Percentiles rank a stretch among this genome's conserved stretches.
Conservation (phyloP, 2,329 filamentous ascomycete genomes). For the Cordyceps javanica region DNA sequence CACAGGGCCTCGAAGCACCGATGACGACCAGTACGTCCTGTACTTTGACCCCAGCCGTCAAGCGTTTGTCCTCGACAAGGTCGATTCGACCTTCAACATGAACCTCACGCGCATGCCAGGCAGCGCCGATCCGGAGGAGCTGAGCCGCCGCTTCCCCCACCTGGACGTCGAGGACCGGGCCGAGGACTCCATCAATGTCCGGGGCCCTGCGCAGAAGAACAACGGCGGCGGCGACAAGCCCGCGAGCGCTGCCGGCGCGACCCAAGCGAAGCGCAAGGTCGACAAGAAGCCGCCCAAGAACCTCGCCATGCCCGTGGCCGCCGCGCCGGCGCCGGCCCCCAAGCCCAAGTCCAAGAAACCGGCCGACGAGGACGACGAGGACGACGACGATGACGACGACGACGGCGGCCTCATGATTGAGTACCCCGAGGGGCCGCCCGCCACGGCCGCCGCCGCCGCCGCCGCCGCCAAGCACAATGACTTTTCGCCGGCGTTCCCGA, state of each 20-base stretch:
- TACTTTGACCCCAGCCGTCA: slow-evolving; percentile 71
- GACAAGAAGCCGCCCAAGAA: slow-evolving; percentile 25
- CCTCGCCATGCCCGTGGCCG: slow-evolving; percentile 26
- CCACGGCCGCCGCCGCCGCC: slow-evolving; percentile 10
- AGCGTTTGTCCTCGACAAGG: slow-evolving; percentile 73
- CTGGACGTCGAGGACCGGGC: slow-evolving; percentile 37
- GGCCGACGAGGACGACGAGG: slow-evolving; percentile 43
- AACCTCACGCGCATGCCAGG: slow-evolving; percentile 68
- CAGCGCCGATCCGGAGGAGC: slow-evolving; percentile 55
- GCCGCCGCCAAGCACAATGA: slow-evolving; percentile 27
- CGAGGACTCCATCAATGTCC: slow-evolving; percentile 15
- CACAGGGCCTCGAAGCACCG: slow-evolving; percentile 51
- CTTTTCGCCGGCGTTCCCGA: slow-evolving; percentile 45
- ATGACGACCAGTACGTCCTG: slow-evolving; percentile 56
- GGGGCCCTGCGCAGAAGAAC: background rate
- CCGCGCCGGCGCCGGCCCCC: background rate
- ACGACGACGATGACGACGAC: slow-evolving; percentile 50
- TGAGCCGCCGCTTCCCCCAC: slow-evolving; percentile 63
- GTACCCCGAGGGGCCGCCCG: slow-evolving; percentile 47
- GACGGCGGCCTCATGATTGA: slow-evolving; percentile 54
- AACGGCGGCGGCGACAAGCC: slow-evolving; percentile 2
- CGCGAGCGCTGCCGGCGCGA: background rate
- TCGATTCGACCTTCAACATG: slow-evolving; percentile 81
- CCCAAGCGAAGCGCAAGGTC: slow-evolving; percentile 15
- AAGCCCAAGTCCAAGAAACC: slow-evolving; percentile 24